phyloP scores from a whole-genome alignment of 495 filamentous ascomycete species.

The Xanthoparmelia taractica region DNA sequence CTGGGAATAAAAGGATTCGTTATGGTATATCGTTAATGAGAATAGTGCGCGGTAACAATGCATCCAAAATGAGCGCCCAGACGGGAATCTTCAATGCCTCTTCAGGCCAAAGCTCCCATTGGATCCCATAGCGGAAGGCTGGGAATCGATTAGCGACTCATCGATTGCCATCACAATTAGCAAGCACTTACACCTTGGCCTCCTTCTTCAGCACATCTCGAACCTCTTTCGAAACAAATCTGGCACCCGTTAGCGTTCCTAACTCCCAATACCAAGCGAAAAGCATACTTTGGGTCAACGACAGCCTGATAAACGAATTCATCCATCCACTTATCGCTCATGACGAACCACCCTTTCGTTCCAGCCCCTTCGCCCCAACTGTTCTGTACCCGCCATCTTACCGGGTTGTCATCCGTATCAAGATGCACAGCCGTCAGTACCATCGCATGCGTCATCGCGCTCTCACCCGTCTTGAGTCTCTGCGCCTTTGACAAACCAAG shows the following conservation, averaged over 20 bases:
- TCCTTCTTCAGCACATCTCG: slow-evolving; percentile 60
- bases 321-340: slow-evolving; percentile 82
- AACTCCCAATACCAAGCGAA: neutral
- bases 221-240: slow-evolving; percentile 56
- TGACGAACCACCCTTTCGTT: slow-evolving; percentile 74
- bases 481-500: slow-evolving; percentile 68
- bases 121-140: slow-evolving; percentile 75
- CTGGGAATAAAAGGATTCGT: neutral
- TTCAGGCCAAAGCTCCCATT: slow-evolving; percentile 70
- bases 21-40: neutral
- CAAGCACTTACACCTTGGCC: slow-evolving; percentile 43
- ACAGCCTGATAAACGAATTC: slow-evolving; percentile 83
- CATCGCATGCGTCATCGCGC: slow-evolving; percentile 85
- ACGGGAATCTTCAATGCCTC: neutral
- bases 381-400: slow-evolving; percentile 81
- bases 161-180: no score
- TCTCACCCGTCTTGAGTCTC: slow-evolving; percentile 61
- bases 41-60: neutral
- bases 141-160: slow-evolving; percentile 1
- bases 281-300: slow-evolving; percentile 51
- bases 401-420: slow-evolving; percentile 50
- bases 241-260: slow-evolving; percentile 71
- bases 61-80: neutral
- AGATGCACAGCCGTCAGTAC: slow-evolving; percentile 78
- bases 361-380: slow-evolving; percentile 63